Evolutionary conservation across 208 protist species (phyloP), one percentile per base, ranked within the genome.

Genomic region (Angomonas desouzai): DNA sequence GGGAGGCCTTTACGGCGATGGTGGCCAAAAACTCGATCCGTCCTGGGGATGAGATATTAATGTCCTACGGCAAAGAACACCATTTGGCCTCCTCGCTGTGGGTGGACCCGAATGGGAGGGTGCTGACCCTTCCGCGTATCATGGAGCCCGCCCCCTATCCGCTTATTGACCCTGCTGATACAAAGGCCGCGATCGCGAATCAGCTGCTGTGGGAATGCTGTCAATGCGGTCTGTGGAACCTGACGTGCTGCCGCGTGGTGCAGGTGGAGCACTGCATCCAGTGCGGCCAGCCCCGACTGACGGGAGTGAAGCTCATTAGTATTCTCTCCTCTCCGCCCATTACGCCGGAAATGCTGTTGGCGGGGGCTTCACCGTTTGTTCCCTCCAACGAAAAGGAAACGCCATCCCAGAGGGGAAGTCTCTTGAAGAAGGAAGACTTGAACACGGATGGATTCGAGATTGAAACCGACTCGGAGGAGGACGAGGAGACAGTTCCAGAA

Each of bases 51-150:
- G 90, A 96, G 60, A 89, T 96, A n/a, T 70, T 96, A 1, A 93
- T 96, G 87, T 72, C 83, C 18, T 96, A 96, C 59, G 90, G 90
- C 33, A 93, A 93, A 70, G 83, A 83, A 23, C 87, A 93, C 64
- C 77, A 72, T 33, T 71, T 96, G 10, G 74, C 70, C 18, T 36
- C 81, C n/a, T 77, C 70, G 23, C 73, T 85, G 29, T 96, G 90
- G 87, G 64, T 68, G 27, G 83, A 82, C 36, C 40, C 85, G 27
- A 69, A 72, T 23, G 89, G 86, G n/a, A 68, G 81, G 38, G 57
- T 78, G 0, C 71, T 96, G 9, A 79, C 82, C 62, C 79, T 78
- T 4, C 71, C 72, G 16, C 81, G 86, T 1, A 53, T 68, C 1
- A 84, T 84, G 25, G 81, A 77, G 1, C 71, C 85, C 34, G 51